These are phyloP conservation scores for Xylaria cubensis DNA, from an alignment of 495 filamentous ascomycete species.

Conservation along the genomic window DNA sequence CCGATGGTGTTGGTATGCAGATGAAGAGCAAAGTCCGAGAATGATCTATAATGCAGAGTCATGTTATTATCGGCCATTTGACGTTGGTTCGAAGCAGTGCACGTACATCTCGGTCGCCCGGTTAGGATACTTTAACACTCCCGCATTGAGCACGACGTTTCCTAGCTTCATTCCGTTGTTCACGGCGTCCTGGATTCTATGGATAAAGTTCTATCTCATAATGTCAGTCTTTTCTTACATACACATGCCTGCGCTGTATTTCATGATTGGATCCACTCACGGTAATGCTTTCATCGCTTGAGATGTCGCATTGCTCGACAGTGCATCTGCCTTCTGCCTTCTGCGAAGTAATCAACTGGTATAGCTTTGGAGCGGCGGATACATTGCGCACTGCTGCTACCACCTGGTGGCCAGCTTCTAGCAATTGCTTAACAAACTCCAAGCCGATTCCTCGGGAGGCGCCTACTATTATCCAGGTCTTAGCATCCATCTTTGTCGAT, in stretches of 20 bases:
- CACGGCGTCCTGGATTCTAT: slow-evolving; percentile 34
- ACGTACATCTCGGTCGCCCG: slow-evolving; percentile 61
- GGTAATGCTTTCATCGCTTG: slow-evolving; percentile 55
- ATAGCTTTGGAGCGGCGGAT: slow-evolving; percentile 49
- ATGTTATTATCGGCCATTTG: neutral
- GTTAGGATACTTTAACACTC: slow-evolving; percentile 64
- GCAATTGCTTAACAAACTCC: slow-evolving; percentile 59
- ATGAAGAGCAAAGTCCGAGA: slow-evolving; percentile 59
- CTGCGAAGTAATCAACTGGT: slow-evolving; percentile 43
- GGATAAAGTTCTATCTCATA: slow-evolving; percentile 23
- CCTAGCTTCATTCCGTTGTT: slow-evolving; percentile 49
- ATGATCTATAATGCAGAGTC: slow-evolving; percentile 45
- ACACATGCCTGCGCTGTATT: neutral
- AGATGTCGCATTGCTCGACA: slow-evolving; percentile 57
- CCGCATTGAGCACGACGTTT: slow-evolving; percentile 62
- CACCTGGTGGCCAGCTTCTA: slow-evolving; percentile 54
- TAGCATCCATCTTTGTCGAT: neutral
- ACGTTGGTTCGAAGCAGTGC: slow-evolving; percentile 9
- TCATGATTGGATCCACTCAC: slow-evolving; percentile 42
- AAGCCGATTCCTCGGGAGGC: slow-evolving; percentile 63
- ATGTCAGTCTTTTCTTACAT: neutral
- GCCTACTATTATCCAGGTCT: slow-evolving; percentile 62
- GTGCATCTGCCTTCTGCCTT: slow-evolving; percentile 52
- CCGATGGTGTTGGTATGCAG: slow-evolving; percentile 64
- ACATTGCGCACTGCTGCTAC: slow-evolving; percentile 59